Conservation (phyloP, 345 rosid species). For the Balakata baccata region DNA sequence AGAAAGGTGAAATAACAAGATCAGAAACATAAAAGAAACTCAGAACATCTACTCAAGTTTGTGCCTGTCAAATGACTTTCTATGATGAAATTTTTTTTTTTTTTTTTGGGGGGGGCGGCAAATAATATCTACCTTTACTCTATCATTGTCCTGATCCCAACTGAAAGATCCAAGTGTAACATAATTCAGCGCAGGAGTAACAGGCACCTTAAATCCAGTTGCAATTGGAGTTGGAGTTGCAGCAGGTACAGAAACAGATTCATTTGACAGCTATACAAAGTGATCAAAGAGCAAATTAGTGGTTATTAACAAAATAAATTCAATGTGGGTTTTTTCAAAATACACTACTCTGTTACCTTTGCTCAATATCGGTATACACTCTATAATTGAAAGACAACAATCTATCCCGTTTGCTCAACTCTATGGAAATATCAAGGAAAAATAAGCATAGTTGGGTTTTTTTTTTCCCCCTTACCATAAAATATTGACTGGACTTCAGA, state of each 20-base stretch:
- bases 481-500: no score
- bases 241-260: constrained; percentile 26
- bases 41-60: not conserved
- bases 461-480: no score
- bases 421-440: no score
- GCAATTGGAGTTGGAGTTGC: constrained; percentile 40
- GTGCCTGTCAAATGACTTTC: not conserved
- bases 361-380: not conserved
- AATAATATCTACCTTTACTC: constrained; percentile 62
- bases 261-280: constrained; percentile 34
- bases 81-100: not conserved
- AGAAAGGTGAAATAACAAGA: not conserved
- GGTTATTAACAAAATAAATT: not conserved
- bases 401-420: no score
- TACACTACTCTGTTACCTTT: no score
- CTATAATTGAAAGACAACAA: not conserved
- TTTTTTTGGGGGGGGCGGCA: no score
- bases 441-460: no score
- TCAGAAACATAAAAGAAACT: not conserved
- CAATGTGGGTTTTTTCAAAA: no score
- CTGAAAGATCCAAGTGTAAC: constrained; percentile 69
- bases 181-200: constrained; percentile 40
- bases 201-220: constrained; percentile 39
- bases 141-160: constrained; percentile 97
- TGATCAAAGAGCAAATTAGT: not conserved